These are phyloP conservation scores for Cryphonectria nitschkei DNA, from an alignment of 2,329 filamentous ascomycete species.

Conservation along the genomic window DNA sequence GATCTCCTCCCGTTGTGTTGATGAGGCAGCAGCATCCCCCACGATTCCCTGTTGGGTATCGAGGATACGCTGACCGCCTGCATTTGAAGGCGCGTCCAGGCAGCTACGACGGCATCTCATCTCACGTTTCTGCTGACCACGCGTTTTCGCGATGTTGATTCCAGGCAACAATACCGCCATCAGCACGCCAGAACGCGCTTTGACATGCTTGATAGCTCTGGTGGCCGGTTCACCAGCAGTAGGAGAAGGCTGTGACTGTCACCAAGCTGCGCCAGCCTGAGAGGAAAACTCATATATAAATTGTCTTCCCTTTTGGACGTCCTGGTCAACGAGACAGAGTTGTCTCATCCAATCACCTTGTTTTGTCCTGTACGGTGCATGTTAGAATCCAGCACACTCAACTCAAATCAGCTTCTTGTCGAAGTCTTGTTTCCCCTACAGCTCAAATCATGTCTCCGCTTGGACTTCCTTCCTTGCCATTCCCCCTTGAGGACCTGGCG, in stretches of 20 bases:
- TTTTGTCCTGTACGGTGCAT: neutral
- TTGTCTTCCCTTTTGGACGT: neutral
- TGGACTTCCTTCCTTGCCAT: slow-evolving; percentile 51
- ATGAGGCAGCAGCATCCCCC: neutral
- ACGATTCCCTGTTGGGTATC: neutral
- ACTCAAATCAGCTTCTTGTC: neutral
- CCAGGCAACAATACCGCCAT: slow-evolving; percentile 19
- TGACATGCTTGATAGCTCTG: slow-evolving; percentile 1
- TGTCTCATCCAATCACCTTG: neutral
- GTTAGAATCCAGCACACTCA: neutral
- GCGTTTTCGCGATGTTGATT: slow-evolving; percentile 20
- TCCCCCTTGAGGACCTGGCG: slow-evolving; percentile 48
- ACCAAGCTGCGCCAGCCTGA: neutral
- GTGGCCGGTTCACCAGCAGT: neutral
- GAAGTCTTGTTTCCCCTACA: neutral
- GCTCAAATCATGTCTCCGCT: slow-evolving; percentile 41
- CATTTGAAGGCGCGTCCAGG: slow-evolving; percentile 2
- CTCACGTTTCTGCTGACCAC: slow-evolving; percentile 10
- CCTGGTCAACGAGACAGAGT: neutral
- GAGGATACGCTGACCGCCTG: neutral
- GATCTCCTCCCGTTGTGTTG: neutral
- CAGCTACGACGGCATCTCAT: neutral
- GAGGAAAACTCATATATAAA: neutral
- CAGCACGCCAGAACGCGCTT: slow-evolving; percentile 17
- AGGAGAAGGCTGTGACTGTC: neutral